A percentile compares a stretch with the other conserved stretches of the same genome.
phyloP scores from a whole-genome alignment of 768 basidiomycete genomes.

The Boletus sensibilis region DNA sequence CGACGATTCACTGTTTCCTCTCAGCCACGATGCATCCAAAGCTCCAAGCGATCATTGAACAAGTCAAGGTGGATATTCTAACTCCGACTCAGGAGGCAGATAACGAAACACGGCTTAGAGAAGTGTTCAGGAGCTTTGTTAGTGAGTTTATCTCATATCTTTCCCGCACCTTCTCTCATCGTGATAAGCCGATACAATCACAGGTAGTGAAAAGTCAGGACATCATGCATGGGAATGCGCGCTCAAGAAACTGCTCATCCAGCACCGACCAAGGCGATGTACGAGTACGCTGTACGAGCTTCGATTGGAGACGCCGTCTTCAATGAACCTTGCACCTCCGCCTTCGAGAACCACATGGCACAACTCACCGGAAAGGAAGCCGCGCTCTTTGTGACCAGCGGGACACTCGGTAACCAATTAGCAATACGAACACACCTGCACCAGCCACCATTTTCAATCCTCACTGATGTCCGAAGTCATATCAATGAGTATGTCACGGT shows the following conservation, averaged over 20 bases:
- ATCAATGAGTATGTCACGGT: slow-evolving; percentile 55
- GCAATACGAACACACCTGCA: slow-evolving; percentile 84
- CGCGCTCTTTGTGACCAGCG: slow-evolving; percentile 83
- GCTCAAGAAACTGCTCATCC: slow-evolving; percentile 17
- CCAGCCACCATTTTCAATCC: slow-evolving; percentile 87
- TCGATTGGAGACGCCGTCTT: slow-evolving; percentile 82
- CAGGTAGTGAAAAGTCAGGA: slow-evolving; percentile 32
- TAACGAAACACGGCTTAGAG: slow-evolving; percentile 52
- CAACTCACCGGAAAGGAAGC: slow-evolving; percentile 86
- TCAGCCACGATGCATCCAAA: slow-evolving; percentile 18
- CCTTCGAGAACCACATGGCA: slow-evolving; percentile 75
- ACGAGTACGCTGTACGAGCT: slow-evolving; percentile 64
- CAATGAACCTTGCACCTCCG: slow-evolving; percentile 55
- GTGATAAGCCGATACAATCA: slow-evolving; percentile 47
- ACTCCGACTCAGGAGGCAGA: slow-evolving; percentile 53
- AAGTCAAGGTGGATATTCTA: slow-evolving; percentile 61
- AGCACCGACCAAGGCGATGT: slow-evolving; percentile 79
- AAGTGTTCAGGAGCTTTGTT: slow-evolving; percentile 66
- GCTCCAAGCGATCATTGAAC: slow-evolving; percentile 32
- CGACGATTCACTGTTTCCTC: not conserved
- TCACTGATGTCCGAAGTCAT: slow-evolving; percentile 82
- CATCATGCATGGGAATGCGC: not conserved
- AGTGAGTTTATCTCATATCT: slow-evolving; percentile 44
- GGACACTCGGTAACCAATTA: slow-evolving; percentile 90
- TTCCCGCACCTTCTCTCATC: not conserved